Evolutionary conservation across 805 yeast species (phyloP).

Genomic region (Sungouiella blattae): DNA sequence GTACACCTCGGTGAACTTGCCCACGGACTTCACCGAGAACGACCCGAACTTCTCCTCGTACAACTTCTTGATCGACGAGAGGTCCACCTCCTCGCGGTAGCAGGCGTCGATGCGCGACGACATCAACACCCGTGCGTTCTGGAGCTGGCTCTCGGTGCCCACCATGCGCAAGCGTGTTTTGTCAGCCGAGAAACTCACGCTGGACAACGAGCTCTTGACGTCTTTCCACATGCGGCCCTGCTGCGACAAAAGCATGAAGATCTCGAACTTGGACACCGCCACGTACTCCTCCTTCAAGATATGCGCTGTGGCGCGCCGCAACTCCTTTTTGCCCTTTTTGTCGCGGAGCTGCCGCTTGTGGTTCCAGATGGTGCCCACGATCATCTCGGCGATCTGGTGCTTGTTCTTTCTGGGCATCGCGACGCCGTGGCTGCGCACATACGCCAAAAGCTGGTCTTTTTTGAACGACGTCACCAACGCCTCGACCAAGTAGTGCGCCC

Average conservation of each 20-base stretch:
- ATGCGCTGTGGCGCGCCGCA: constrained; percentile 17
- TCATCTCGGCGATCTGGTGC: constrained; percentile 18
- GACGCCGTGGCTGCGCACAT: constrained; percentile 5
- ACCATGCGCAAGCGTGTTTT: constrained; percentile 27
- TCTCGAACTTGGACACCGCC: constrained; percentile 32
- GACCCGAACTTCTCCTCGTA: constrained; percentile 25
- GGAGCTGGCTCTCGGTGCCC: constrained; percentile 40
- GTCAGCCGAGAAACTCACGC: constrained; percentile 31
- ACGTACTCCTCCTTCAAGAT: constrained; percentile 29
- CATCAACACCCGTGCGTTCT: constrained; percentile 43
- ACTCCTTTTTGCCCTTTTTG: constrained; percentile 9
- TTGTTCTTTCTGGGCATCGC: constrained; percentile 10
- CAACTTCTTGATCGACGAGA: constrained; percentile 24
- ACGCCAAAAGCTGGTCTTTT: constrained; percentile 11
- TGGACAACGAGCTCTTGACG: constrained; percentile 40
- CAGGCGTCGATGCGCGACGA: constrained; percentile 26
- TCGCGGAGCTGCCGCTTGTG: constrained; percentile 17
- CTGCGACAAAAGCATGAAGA: constrained; percentile 38
- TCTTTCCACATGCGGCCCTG: constrained; percentile 38
- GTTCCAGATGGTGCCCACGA: constrained; percentile 36
- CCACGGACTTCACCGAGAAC: constrained; percentile 24
- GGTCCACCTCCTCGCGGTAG: constrained; percentile 27
- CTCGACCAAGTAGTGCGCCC: background rate
- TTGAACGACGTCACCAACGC: constrained; percentile 10
- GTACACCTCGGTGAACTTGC: constrained; percentile 32